Conservation (phyloP, 1,139 yeast genomes). For the Arxiozyma bovina region DNA sequence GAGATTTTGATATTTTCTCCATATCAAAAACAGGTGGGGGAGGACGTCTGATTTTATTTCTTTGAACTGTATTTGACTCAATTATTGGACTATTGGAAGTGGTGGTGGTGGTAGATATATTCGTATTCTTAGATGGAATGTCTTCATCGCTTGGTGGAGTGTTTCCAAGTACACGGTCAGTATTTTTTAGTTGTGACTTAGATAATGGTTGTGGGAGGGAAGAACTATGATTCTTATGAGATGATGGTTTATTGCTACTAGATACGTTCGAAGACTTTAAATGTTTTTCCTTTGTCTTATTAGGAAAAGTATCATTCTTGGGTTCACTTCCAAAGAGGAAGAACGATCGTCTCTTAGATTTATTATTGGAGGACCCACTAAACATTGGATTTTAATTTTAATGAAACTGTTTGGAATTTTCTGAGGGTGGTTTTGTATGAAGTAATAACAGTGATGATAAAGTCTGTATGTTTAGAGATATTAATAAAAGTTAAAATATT, state of each 20-base stretch:
- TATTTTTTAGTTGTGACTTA: neutral
- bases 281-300: neutral
- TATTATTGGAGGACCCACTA: conserved; percentile 11
- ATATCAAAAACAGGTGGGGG: conserved; percentile 13
- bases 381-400: conserved; percentile 10
- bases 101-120: neutral
- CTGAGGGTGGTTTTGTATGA: neutral
- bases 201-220: neutral
- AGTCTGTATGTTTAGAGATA: no score
- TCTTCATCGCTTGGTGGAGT: neutral
- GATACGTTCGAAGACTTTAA: neutral
- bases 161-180: neutral
- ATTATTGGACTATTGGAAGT: neutral
- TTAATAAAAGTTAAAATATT: no score
- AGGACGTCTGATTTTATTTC: conserved; percentile 8
- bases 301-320: neutral
- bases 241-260: neutral
- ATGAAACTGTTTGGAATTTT: neutral
- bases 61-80: neutral
- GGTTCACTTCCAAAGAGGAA: conserved; percentile 19
- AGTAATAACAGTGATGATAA: neutral
- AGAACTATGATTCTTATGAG: neutral
- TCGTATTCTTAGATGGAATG: neutral
- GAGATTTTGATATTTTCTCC: conserved; percentile 4
- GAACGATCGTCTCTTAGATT: conserved; percentile 19